These are phyloP conservation scores for Forsythia viridissima DNA, from an alignment of 257 asterid species.

Conservation along the genomic window DNA sequence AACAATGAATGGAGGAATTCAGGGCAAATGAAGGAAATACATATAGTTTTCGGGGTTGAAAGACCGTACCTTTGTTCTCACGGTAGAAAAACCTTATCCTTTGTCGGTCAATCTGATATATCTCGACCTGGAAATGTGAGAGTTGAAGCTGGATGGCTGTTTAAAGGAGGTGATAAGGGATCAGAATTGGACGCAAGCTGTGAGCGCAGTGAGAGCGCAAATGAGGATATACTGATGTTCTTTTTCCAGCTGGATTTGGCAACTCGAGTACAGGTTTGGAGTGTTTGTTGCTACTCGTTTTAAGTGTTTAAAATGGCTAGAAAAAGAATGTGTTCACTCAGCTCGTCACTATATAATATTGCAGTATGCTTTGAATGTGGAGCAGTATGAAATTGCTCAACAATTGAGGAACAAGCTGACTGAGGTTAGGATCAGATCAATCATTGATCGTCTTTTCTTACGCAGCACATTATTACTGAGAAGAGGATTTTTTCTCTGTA, in stretches of 20 bases:
- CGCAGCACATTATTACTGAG: not conserved
- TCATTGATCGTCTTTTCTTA: conserved; percentile 11
- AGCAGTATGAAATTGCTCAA: conserved; percentile 88
- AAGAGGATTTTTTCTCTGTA: not conserved
- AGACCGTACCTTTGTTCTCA: conserved; percentile 39
- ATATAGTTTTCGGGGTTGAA: conserved; percentile 39
- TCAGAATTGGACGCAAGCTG: conserved; percentile 59
- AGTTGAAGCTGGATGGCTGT: conserved; percentile 84
- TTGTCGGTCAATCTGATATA: conserved; percentile 29
- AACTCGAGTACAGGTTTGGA: conserved; percentile 87
- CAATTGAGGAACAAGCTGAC: conserved; percentile 86
- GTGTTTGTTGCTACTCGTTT: conserved; percentile 13
- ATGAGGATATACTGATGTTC: conserved; percentile 92
- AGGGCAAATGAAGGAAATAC: conserved; percentile 40
- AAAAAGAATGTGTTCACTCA: not conserved
- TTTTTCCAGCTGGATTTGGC: conserved; percentile 95
- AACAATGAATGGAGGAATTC: conserved; percentile 41
- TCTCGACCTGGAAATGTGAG: conserved; percentile 48
- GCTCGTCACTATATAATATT: conserved; percentile 23
- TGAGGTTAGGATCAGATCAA: conserved; percentile 55
- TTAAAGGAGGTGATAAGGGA: conserved; percentile 63
- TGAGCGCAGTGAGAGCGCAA: conserved; percentile 88
- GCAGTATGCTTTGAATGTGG: conserved; percentile 97
- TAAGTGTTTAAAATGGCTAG: conserved; percentile 7
- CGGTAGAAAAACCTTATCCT: conserved; percentile 35